A percentile compares a stretch with the other conserved stretches of the same genome.
Evolutionary conservation across 768 basidiomycete genomes (phyloP).

Genomic region (Tylopilus intermedius): DNA sequence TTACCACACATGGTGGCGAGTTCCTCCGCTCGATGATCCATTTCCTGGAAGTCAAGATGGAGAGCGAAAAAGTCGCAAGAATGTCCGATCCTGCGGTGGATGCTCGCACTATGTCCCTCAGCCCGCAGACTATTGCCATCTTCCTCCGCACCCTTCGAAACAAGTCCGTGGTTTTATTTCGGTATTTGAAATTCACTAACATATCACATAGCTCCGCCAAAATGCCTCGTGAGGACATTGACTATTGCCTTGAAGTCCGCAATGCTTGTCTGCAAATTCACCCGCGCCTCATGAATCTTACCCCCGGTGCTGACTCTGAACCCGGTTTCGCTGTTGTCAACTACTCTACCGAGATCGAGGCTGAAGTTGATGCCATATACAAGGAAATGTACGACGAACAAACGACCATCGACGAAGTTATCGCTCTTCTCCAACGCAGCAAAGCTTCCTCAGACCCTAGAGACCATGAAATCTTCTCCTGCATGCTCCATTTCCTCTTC

Average conservation of each 20-base stretch:
- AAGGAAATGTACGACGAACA: slow-evolving; percentile 98
- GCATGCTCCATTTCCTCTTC: slow-evolving; percentile 98
- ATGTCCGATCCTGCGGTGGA: slow-evolving; percentile 76
- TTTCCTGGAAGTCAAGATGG: slow-evolving; percentile 91
- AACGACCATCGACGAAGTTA: slow-evolving; percentile 91
- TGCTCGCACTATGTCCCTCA: slow-evolving; percentile 80
- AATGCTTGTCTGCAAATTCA: slow-evolving; percentile 92
- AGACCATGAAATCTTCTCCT: slow-evolving; percentile 97
- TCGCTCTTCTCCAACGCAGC: slow-evolving; percentile 78
- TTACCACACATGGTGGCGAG: slow-evolving; percentile 72
- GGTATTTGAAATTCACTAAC: slow-evolving; percentile 2
- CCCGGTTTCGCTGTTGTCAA: slow-evolving; percentile 87
- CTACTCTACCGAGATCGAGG: slow-evolving; percentile 84
- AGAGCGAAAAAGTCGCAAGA: slow-evolving; percentile 73
- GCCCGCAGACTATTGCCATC: slow-evolving; percentile 83
- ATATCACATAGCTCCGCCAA: slow-evolving; percentile 52
- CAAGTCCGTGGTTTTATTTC: slow-evolving; percentile 46
- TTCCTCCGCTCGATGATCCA: slow-evolving; percentile 84
- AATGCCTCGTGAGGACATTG: slow-evolving; percentile 74
- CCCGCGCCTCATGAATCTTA: slow-evolving; percentile 91
- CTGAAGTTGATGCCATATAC: slow-evolving; percentile 92
- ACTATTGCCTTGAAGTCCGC: slow-evolving; percentile 85
- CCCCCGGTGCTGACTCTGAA: slow-evolving; percentile 80
- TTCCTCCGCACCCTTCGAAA: slow-evolving; percentile 86
- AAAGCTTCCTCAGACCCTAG: slow-evolving; percentile 77